Conservation (phyloP, 2,329 filamentous ascomycete species). For the Calonectria ilicicola region DNA sequence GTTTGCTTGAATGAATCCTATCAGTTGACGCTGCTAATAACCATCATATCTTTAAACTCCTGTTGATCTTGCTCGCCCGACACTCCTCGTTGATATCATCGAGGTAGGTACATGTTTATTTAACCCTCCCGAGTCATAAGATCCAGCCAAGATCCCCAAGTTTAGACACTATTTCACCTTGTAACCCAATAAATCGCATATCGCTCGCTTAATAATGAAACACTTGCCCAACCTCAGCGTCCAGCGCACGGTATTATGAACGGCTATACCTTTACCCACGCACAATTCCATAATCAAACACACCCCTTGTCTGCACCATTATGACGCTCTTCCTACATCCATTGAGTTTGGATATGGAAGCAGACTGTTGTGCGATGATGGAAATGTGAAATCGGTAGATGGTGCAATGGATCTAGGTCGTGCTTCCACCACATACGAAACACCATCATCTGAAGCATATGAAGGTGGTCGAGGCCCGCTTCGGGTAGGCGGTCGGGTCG, state of each 20-base stretch:
- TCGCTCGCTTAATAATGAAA: not conserved
- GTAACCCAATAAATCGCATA: not conserved
- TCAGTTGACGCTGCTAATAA: not conserved
- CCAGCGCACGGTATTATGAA: conserved; percentile 18
- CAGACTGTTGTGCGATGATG: not conserved
- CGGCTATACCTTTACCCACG: not conserved
- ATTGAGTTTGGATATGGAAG: conserved; percentile 55
- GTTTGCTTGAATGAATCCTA: not conserved
- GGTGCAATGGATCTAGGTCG: conserved; percentile 69
- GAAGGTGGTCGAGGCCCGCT: conserved; percentile 72
- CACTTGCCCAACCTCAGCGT: conserved; percentile 12
- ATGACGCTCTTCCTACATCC: conserved; percentile 51
- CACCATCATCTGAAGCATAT: conserved; percentile 81
- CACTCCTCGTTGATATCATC: not conserved
- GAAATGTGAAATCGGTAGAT: conserved; percentile 49
- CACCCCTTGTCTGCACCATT: conserved; percentile 26
- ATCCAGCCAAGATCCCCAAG: not conserved
- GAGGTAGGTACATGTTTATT: not conserved
- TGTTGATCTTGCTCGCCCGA: not conserved
- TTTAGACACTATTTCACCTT: not conserved
- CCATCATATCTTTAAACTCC: no score
- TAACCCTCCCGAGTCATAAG: not conserved
- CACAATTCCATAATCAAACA: not conserved
- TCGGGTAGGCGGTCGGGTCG: conserved; percentile 39
- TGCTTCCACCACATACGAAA: conserved; percentile 78